Evolutionary conservation across 495 filamentous ascomycete species (phyloP), one percentile per base, ranked within the genome.

Genomic region (Cryomyces minteri): DNA sequence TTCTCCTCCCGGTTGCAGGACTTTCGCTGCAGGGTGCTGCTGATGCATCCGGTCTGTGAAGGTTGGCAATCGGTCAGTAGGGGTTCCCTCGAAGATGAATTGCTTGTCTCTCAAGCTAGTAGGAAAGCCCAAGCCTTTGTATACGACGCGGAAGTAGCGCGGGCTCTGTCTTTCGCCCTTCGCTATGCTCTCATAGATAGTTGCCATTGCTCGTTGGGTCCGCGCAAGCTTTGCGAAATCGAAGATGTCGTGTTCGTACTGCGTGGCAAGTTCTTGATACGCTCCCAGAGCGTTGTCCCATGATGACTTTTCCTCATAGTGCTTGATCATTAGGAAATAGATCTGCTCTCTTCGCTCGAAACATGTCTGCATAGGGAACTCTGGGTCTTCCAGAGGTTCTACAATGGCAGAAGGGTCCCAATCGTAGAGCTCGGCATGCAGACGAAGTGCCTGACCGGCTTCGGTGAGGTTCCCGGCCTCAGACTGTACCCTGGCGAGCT

Each of bases 1-100:
- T 8, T 80, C 69, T 14, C 82, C 73, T 6, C 74, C 76, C 41
- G 73, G 71, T 4, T 74, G 72, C 41, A 90, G 64, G 47, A 96
- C 79, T 60, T 88, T 82, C 1, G 92, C 92, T 3, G 77, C 67
- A 5, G 90, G 90, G 54, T 95, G 84, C 55, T 88, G 80, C 62
- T 86, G 77, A 52, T 90, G 86, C 76, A 96, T 81, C 38, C 84
- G 80, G 60, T 99, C 88, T 25, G 84, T 83, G 58, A 99, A 96
- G 6, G 74, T 74, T 3, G 77, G 71, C 46, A 82, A 74, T 11
- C 79, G 77, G 57, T 96, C 92, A 4, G 66, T 74, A 1, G 81
- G 70, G 6, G 75, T 72, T 4, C 78, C 85, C 63, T 96, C 83
- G 48, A 88, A 92, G 40, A 99, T 80, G 57, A 85, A 96, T 45